Evolutionary conservation across 768 basidiomycete genomes (phyloP).

Genomic region (Lyophyllum atratum): DNA sequence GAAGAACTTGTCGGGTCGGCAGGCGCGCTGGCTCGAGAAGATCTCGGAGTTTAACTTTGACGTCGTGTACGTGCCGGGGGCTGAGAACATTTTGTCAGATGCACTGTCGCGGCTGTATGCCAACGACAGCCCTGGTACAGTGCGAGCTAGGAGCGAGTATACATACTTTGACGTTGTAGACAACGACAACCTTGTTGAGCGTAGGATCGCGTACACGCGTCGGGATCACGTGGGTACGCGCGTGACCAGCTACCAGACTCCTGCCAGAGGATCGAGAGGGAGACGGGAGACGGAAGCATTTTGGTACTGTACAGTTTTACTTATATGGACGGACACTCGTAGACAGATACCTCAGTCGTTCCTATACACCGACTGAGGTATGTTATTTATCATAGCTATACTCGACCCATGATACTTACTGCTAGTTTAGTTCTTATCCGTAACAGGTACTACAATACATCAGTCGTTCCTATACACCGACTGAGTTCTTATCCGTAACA

Average conservation of each 20-base stretch:
- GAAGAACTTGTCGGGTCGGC: slow-evolving; percentile 1
- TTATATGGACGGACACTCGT: neutral
- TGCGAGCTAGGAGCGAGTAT: slow-evolving; percentile 14
- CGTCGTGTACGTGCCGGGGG: slow-evolving; percentile 13
- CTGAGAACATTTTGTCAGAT: slow-evolving; percentile 25
- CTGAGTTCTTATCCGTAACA: neutral
- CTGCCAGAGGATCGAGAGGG: too few species aligned
- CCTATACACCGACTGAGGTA: neutral
- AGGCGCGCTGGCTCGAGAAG: slow-evolving; percentile 2
- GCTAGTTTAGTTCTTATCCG: neutral
- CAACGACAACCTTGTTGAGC: neutral
- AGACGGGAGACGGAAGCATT: neutral
- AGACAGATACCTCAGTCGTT: neutral
- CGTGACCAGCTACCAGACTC: too few species aligned
- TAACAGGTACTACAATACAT: neutral
- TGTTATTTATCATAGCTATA: neutral
- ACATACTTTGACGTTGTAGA: slow-evolving; percentile 11
- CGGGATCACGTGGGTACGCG: too few species aligned
- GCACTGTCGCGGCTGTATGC: slow-evolving; percentile 28
- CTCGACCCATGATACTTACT: neutral
- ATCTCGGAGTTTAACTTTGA: slow-evolving; percentile 16
- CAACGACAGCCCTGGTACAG: slow-evolving; percentile 10
- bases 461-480: neutral
- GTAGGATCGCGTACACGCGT: too few species aligned
- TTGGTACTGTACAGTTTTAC: neutral